phyloP scores from a whole-genome alignment of 352 stramenopile genomes.

The Globisporangium alternatum region DNA sequence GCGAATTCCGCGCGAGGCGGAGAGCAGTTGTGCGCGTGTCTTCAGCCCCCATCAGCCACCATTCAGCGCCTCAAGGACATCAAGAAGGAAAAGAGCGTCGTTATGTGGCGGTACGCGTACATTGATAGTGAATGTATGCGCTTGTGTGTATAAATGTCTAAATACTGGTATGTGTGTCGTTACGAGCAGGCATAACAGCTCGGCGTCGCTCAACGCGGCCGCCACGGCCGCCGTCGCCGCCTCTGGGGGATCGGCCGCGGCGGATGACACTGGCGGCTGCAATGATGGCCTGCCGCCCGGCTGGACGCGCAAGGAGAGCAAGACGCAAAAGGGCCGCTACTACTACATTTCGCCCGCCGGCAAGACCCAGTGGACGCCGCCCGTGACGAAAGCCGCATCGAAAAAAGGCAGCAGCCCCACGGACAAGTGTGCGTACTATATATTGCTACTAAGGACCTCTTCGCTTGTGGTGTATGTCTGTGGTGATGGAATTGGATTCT shows the following conservation, averaged over 20 bases:
- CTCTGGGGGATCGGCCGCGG: constrained; percentile 1
- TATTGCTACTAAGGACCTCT: not conserved
- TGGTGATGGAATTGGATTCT: not conserved
- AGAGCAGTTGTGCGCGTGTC: constrained; percentile 2
- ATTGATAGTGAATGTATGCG: not conserved
- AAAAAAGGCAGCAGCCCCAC: constrained; percentile 7
- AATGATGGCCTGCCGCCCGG: constrained; percentile 52
- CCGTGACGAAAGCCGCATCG: constrained; percentile 21
- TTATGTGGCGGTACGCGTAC: constrained; percentile 17
- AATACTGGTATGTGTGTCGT: not conserved
- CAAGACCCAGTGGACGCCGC: constrained; percentile 83
- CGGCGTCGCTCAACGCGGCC: constrained; percentile 12
- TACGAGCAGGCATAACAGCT: constrained; percentile 19
- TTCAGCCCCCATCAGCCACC: constrained; percentile 3
- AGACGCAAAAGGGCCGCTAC: constrained; percentile 80
- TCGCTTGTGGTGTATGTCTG: too few relatives aligned
- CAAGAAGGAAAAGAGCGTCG: constrained; percentile 19
- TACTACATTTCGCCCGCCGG: constrained; percentile 83
- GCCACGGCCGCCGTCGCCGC: not conserved
- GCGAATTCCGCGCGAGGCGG: constrained; percentile 3
- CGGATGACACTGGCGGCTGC: constrained; percentile 11
- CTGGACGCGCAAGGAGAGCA: constrained; percentile 85
- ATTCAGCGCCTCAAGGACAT: constrained; percentile 23
- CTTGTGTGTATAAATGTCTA: not conserved
- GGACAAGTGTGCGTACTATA: not conserved